These are phyloP conservation scores for Aspergillus neotritici DNA, from an alignment of 2,329 filamentous ascomycete species.

Conservation along the genomic window DNA sequence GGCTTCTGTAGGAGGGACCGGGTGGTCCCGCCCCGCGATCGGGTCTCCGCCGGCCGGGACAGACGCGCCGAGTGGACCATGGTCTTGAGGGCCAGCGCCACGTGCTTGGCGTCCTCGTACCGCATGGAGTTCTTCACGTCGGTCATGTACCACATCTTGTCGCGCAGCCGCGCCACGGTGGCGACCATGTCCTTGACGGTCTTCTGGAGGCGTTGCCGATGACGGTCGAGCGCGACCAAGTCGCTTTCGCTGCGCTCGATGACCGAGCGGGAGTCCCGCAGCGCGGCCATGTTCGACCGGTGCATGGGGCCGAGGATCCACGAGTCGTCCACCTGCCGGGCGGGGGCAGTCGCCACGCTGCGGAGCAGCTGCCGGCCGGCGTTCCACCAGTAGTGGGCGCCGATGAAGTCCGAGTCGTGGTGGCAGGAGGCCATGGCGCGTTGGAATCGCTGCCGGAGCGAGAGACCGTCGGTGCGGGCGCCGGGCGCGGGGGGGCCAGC, in stretches of 20 bases:
- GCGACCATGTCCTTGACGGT: constrained; percentile 70
- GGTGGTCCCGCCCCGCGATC: constrained; percentile 45
- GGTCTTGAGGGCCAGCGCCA: constrained; percentile 80
- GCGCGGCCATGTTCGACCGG: constrained; percentile 44
- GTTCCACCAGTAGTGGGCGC: constrained; percentile 79
- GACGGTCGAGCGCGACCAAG: constrained; percentile 75
- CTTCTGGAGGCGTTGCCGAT: constrained; percentile 69
- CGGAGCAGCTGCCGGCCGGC: constrained; percentile 67
- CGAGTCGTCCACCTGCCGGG: constrained; percentile 55
- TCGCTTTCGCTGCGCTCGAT: constrained; percentile 35
- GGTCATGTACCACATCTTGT: constrained; percentile 98
- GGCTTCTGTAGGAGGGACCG: constrained; percentile 67
- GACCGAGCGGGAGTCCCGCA: constrained; percentile 27
- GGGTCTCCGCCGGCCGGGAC: constrained; percentile 25
- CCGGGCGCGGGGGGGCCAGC: constrained; percentile 10
- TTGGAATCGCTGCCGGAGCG: constrained; percentile 43
- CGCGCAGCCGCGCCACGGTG: constrained; percentile 67
- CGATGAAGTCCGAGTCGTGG: constrained; percentile 74
- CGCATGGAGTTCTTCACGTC: constrained; percentile 85
- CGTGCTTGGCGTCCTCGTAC: constrained; percentile 80
- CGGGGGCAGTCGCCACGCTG: constrained; percentile 52
- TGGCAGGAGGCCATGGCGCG: constrained; percentile 72
- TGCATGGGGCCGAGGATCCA: constrained; percentile 68
- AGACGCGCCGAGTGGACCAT: constrained; percentile 60
- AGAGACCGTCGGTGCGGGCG: constrained; percentile 9